Evolutionary conservation across 106 monocot genomes (phyloP).

Genomic region (Dioscorea alata): DNA sequence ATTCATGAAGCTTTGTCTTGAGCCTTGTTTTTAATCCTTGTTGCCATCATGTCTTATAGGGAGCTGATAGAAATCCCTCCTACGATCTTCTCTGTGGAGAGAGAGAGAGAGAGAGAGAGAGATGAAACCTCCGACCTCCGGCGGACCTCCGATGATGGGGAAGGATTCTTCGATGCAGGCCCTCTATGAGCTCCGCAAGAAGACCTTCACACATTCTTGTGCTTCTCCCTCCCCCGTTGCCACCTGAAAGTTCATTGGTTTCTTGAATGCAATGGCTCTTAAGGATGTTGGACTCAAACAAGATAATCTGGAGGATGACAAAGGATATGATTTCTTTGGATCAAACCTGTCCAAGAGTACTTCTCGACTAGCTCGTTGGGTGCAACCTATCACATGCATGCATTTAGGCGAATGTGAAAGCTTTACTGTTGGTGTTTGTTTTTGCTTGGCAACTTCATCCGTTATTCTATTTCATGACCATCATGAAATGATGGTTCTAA

Average conservation of each 20-base stretch:
- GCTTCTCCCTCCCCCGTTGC: constrained; percentile 27
- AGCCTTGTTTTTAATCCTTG: no score
- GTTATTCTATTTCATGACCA: constrained; percentile 98
- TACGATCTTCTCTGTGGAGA: no score
- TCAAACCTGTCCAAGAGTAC: constrained; percentile 40
- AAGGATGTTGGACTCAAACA: constrained; percentile 77
- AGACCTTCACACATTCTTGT: constrained; percentile 38
- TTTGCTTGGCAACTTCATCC: constrained; percentile 90
- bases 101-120: no score
- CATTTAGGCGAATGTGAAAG: constrained; percentile 70
- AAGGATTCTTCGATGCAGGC: constrained; percentile 53
- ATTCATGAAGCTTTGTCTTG: no score
- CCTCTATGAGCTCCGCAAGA: constrained; percentile 78
- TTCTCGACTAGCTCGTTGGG: constrained; percentile 60
- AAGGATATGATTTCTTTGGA: constrained; percentile 88
- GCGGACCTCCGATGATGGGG: constrained; percentile 31
- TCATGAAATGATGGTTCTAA: constrained; percentile 93
- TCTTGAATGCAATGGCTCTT: constrained; percentile 63
- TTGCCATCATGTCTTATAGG: no score
- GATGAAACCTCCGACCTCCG: no score
- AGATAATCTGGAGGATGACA: constrained; percentile 57
- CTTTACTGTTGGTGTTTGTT: constrained; percentile 89
- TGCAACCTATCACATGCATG: constrained; percentile 86
- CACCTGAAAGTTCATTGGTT: constrained; percentile 34
- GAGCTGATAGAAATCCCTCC: no score